These are phyloP conservation scores for Scytalidium lignicola DNA, from an alignment of 2,329 filamentous ascomycete species.

Conservation along the genomic window DNA sequence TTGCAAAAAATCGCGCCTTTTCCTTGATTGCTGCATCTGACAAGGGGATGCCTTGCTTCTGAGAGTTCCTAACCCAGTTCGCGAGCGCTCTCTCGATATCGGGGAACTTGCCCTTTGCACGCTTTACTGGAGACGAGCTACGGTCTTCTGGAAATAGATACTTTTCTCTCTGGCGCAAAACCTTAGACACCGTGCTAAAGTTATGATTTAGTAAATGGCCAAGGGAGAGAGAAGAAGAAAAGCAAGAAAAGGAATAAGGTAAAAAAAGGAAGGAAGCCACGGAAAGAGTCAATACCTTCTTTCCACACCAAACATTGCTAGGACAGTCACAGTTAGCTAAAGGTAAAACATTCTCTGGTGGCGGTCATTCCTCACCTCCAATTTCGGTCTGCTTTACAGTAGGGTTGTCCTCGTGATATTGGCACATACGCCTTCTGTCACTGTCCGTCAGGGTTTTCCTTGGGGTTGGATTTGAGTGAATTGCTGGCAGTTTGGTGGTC, in stretches of 20 bases:
- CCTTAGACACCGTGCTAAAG: constrained; percentile 94
- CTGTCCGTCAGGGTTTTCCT: constrained; percentile 86
- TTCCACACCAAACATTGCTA: constrained; percentile 89
- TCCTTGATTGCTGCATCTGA: constrained; percentile 79
- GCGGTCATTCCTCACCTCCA: constrained; percentile 54
- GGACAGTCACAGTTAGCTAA: constrained; percentile 28
- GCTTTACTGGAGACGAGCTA: constrained; percentile 73
- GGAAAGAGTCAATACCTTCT: constrained; percentile 63
- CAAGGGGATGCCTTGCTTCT: constrained; percentile 67
- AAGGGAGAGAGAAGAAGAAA: neutral
- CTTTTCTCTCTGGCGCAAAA: constrained; percentile 89
- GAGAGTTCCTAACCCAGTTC: constrained; percentile 80
- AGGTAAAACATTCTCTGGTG: constrained; percentile 2
- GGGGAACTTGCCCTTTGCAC: constrained; percentile 76
- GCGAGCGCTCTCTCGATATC: constrained; percentile 89
- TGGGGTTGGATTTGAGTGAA: constrained; percentile 57
- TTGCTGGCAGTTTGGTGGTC: constrained; percentile 40
- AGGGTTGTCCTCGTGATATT: constrained; percentile 86
- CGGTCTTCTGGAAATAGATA: constrained; percentile 81
- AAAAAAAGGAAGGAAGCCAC: neutral
- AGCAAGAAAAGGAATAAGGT: neutral
- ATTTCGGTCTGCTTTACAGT: constrained; percentile 94
- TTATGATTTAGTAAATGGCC: constrained; percentile 13
- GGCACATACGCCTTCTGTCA: constrained; percentile 88
- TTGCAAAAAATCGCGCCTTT: constrained; percentile 77